phyloP scores from a whole-genome alignment of 768 basidiomycete genomes.

The Ramaria sp. region DNA sequence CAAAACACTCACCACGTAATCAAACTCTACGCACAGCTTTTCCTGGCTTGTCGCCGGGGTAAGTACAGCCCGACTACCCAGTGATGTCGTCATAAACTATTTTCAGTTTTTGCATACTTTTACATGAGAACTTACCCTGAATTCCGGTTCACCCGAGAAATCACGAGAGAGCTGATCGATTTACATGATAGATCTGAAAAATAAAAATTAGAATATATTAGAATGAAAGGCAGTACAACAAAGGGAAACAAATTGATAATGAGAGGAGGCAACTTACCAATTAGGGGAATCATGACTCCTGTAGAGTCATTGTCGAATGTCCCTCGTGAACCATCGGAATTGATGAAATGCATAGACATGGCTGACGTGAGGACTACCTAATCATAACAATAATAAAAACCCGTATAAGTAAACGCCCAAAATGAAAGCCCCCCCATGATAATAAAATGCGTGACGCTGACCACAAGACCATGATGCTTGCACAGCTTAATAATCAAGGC shows the following conservation, averaged over 20 bases:
- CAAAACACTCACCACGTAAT: not conserved
- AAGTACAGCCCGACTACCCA: not conserved
- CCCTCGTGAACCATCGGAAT: constrained; percentile 7
- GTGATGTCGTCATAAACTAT: no score
- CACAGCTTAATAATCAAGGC: constrained; percentile 7
- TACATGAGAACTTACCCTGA: constrained; percentile 9
- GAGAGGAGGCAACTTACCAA: not conserved
- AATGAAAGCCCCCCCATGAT: no score
- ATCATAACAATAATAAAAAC: not conserved
- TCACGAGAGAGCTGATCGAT: not conserved
- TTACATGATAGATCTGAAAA: constrained; percentile 5
- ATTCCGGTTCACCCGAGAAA: not conserved
- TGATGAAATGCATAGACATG: constrained; percentile 7
- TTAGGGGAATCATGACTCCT: constrained; percentile 5
- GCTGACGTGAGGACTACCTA: constrained; percentile 1
- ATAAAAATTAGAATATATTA: not conserved
- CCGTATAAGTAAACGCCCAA: not conserved
- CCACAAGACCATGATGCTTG: constrained; percentile 1
- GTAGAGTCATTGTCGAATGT: constrained; percentile 5
- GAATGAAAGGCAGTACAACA: not conserved
- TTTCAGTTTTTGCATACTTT: no score
- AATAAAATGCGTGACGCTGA: not conserved
- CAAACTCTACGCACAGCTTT: not conserved
- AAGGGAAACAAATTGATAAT: not conserved
- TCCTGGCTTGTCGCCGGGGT: not conserved